A percentile compares a stretch with the other conserved stretches of the same genome.
Evolutionary conservation across 2,329 filamentous ascomycete species (phyloP).

Genomic region (Pseudodiploospora longispora): DNA sequence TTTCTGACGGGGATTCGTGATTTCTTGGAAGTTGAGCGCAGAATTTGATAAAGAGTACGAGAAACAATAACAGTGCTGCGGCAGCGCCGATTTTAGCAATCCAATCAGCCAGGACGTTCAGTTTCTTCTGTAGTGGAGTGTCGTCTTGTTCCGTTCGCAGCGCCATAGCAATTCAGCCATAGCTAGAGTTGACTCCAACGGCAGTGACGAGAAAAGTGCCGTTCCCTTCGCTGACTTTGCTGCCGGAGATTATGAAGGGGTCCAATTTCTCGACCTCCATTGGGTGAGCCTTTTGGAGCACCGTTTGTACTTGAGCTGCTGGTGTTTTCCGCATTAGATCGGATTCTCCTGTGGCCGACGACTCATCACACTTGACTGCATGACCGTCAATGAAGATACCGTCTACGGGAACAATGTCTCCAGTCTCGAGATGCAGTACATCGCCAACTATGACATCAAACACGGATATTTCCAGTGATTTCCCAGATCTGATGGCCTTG

Average conservation of each 20-base stretch:
- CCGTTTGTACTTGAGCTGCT: slow-evolving; percentile 46
- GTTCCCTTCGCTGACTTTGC: slow-evolving; percentile 37
- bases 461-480: slow-evolving; percentile 53
- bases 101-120: slow-evolving; percentile 27
- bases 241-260: slow-evolving; percentile 55
- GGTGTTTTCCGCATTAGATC: slow-evolving; percentile 61
- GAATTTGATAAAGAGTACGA: slow-evolving; percentile 73
- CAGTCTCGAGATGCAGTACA: slow-evolving; percentile 59
- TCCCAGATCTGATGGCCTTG: slow-evolving; percentile 60
- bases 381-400: slow-evolving; percentile 56
- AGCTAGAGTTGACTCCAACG: slow-evolving; percentile 46
- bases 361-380: slow-evolving; percentile 58
- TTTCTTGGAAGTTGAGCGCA: slow-evolving; percentile 52
- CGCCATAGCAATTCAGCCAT: slow-evolving; percentile 49
- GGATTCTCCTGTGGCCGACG: slow-evolving; percentile 65
- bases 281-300: slow-evolving; percentile 39
- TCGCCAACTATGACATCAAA: slow-evolving; percentile 63
- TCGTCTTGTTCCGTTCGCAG: slow-evolving; percentile 42
- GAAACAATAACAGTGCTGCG: slow-evolving; percentile 64
- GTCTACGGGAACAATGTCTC: slow-evolving; percentile 63
- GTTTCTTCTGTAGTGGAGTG: slow-evolving; percentile 48
- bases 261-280: slow-evolving; percentile 44
- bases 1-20: slow-evolving; percentile 40
- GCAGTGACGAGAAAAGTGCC: slow-evolving; percentile 48
- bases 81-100: slow-evolving; percentile 45